Percentiles rank a stretch among this genome's conserved stretches.
Conservation (phyloP, 352 stramenopile genomes). For the Phytophthora vignae region DNA sequence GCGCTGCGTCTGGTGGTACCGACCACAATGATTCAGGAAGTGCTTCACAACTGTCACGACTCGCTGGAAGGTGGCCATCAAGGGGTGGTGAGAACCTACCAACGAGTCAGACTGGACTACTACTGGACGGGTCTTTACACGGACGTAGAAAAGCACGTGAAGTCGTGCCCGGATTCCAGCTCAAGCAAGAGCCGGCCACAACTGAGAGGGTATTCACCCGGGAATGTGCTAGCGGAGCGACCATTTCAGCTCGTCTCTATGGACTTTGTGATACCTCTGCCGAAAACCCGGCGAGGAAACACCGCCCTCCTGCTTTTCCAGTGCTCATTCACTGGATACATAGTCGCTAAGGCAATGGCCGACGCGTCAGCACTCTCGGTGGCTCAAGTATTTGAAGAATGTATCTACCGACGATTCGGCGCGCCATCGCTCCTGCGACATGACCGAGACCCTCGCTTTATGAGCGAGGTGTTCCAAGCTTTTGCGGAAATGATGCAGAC, state of each 20-base stretch:
- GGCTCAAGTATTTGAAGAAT: conserved; percentile 15
- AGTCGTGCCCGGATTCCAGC: not conserved
- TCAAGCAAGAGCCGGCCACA: conserved; percentile 8
- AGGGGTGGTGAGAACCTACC: not conserved
- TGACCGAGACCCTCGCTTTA: conserved; percentile 21
- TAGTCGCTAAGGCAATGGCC: conserved; percentile 20
- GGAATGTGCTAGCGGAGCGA: conserved; percentile 2
- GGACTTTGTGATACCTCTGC: not conserved
- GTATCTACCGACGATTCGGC: conserved; percentile 13
- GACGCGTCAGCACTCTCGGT: conserved; percentile 12
- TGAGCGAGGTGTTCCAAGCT: conserved; percentile 17
- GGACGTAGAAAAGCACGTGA: not conserved
- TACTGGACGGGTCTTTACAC: not conserved
- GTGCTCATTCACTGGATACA: conserved; percentile 13
- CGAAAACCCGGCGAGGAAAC: conserved; percentile 4
- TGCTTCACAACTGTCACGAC: not conserved
- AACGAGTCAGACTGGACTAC: not conserved
- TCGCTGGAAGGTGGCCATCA: not conserved
- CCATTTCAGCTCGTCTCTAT: conserved; percentile 2
- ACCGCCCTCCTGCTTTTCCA: conserved; percentile 15
- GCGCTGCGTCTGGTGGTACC: too few species aligned
- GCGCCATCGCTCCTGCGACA: conserved; percentile 15
- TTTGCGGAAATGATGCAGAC: conserved; percentile 21
- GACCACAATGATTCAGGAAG: not conserved
- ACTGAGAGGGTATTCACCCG: not conserved